Evolutionary conservation across 345 rosid genomes (phyloP), one percentile per base, ranked within the genome.

Genomic region (Eucalyptus polyanthemos): DNA sequence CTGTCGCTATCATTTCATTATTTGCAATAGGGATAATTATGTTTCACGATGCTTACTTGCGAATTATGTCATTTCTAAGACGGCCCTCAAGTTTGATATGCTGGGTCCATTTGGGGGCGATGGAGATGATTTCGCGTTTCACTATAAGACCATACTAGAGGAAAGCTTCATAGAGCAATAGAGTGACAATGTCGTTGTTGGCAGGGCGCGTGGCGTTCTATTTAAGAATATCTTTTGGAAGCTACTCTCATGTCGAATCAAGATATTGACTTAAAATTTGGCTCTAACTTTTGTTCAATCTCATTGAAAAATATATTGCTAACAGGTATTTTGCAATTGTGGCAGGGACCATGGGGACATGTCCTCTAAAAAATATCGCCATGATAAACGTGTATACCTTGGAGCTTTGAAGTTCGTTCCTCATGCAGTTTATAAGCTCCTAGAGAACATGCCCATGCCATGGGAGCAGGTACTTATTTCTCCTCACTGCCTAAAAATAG

Each of bases 401-500:
- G 99, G 99, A 56, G 99, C 99, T 11, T 96, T 98, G 91, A 97
- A 98, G 89, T 97, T 98, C 91, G 96, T 98, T 22, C 99, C 99
- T 11, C 99, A 98, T 93, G 99, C 99, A 1, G 99, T 98, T 37
- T 98, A 97, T 93, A 98, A 98, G 95, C 99, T 98, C 29, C 96
- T 98, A 5, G 99, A 98, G 92, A 98, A 98, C 90, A 98, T 98
- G 99, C 99, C 99, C 21, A 97, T 98, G 99, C 99, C 99, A 4
- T 98, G 99, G 99, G 99, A 98, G 88, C 99, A 96, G 90, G 95
- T 93, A 51, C 0, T n/a, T 14, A 16, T 56, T 31, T 50, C 53
- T 42, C 58, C 8, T 31, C 37, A 40, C 53, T 56, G 85, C 62
- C 50, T 58, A n/a, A 62, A 44, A 40, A 9, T 58, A 86, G 81